Evolutionary conservation across 495 filamentous ascomycete genomes (phyloP), one percentile per base, ranked within the genome.

Genomic region (Podospora tetraspora): DNA sequence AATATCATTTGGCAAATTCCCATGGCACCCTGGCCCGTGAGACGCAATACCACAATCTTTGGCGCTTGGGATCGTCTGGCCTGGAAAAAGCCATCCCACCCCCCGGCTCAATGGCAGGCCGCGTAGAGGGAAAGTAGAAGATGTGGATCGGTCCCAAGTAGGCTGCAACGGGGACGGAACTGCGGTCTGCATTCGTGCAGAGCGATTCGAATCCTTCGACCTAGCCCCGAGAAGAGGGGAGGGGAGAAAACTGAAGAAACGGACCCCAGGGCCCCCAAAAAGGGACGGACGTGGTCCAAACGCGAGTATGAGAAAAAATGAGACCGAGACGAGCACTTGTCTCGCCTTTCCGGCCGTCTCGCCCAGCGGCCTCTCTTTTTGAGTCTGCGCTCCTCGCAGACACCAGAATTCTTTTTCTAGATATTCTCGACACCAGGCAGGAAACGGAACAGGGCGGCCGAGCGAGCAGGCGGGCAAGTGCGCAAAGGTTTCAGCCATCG

Each of bases 41-140:
- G 65, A 66, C 63, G 57, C 29, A 66, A 60, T 52, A 19, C 43
- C 43, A 43, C 60, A 66, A 66, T 61, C 64, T 34, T 59, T 58
- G 30, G 57, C 65, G 65, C 65, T 61, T 66, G 63, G 43, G 63
- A 59, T 24, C 22, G 37, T 23, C 23, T 59, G 57, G 12, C 65
- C 65, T 43, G 65, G 57, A 61, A 61, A 59, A 52, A 52, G 43
- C 43, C 43, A 60, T 29, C 59, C 34, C 62, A 27, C 64, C 70
- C 68, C 64, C 64, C 58, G 64, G 69, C 43, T 66, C 64, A 71
- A 69, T 69, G 67, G 67, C 52, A 60, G 67, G 56, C 67, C 57
- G 56, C 30, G 61, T 66, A 9, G 43, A 52, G 22, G 43, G 34
- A 64, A 56, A 27, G 34, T 52, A 29, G 57, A 66, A 66, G 64